phyloP scores from a whole-genome alignment of 2,329 filamentous ascomycete species.

The Paracoccidioides brasiliensis region DNA sequence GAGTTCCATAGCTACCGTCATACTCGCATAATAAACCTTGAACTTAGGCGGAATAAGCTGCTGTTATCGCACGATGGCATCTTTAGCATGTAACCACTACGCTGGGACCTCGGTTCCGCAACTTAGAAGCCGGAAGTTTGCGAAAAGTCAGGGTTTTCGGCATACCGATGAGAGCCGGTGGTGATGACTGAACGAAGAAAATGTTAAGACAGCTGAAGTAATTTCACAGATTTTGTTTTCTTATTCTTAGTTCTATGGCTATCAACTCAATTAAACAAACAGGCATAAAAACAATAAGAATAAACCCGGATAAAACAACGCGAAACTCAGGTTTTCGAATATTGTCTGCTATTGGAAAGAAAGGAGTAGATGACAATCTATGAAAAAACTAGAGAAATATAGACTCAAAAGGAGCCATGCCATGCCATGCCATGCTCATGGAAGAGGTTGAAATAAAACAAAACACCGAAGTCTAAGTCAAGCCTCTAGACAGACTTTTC shows the following conservation, averaged over 20 bases:
- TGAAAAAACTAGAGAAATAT: background rate
- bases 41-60: no score
- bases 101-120: background rate
- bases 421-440: background rate
- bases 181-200: no score
- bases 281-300: background rate
- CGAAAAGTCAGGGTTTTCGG: background rate
- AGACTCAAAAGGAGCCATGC: background rate
- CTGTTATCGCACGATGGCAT: no score
- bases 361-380: background rate
- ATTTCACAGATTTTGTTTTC: no score
- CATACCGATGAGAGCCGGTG: background rate
- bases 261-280: no score
- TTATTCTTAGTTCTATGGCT: no score
- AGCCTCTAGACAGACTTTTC: background rate
- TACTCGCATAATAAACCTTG: no score
- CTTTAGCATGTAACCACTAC: no score
- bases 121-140: background rate
- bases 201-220: no score
- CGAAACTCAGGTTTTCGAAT: background rate
- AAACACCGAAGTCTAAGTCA: background rate
- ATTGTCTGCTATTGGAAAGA: background rate
- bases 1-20: no score
- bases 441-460: background rate
- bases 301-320: background rate